These are phyloP conservation scores for Sequoiadendron giganteum DNA, from an alignment of 75 land plant genomes.

Conservation along the genomic window DNA sequence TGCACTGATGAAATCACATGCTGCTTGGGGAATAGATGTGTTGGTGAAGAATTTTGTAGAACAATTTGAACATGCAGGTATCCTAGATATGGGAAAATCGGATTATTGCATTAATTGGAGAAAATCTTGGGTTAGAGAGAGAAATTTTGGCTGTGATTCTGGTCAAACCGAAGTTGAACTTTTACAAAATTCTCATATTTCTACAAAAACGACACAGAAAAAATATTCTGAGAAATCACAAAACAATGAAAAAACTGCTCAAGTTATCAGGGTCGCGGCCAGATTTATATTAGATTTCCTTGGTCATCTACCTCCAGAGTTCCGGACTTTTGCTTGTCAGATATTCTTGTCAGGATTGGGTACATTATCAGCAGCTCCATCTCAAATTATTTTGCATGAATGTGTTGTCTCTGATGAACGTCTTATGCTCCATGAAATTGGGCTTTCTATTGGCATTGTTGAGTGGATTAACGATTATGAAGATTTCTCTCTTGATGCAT, in stretches of 20 bases:
- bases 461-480: conserved; percentile 80
- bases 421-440: conserved; percentile 75
- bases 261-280: conserved; percentile 21
- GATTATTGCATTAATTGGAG: neutral
- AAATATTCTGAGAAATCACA: neutral
- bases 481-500: conserved; percentile 21
- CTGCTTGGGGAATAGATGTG: conserved; percentile 50
- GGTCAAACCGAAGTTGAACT: neutral
- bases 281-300: conserved; percentile 67
- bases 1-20: conserved; percentile 61
- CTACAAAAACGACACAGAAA: neutral
- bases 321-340: conserved; percentile 62
- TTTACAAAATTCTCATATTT: neutral
- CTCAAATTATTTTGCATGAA: conserved; percentile 42
- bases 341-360: conserved; percentile 56
- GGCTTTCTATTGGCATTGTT: conserved; percentile 60
- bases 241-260: conserved; percentile 8
- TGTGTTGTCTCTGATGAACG: conserved; percentile 41
- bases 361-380: conserved; percentile 36
- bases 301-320: conserved; percentile 60
- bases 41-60: conserved; percentile 34
- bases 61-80: conserved; percentile 3
- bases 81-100: neutral
- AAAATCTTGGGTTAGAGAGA: neutral
- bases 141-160: neutral